Conservation (phyloP, 192 early-diverging fungal genomes). For the Funneliformis mosseae region DNA sequence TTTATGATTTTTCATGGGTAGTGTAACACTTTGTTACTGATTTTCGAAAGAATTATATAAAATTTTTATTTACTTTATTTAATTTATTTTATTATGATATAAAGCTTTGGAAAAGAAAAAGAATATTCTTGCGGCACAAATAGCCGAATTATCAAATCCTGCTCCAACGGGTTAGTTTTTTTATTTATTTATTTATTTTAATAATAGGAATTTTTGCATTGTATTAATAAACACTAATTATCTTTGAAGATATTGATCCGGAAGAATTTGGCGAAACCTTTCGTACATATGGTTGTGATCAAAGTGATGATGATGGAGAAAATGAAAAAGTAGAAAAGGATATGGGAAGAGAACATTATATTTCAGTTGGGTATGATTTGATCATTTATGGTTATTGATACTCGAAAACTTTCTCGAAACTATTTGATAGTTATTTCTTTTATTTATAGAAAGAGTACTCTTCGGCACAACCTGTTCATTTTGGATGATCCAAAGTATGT, state of each 20-base stretch:
- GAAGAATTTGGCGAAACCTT: slow-evolving; percentile 62
- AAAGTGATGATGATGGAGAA: slow-evolving; percentile 52
- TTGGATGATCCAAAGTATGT: slow-evolving; percentile 75
- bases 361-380: slow-evolving; percentile 58
- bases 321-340: slow-evolving; percentile 53
- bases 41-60: too few species aligned
- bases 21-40: too few species aligned
- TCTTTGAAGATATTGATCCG: slow-evolving; percentile 65
- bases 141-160: slow-evolving; percentile 56
- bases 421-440: neutral
- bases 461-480: slow-evolving; percentile 60
- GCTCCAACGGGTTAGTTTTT: slow-evolving; percentile 54
- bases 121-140: slow-evolving; percentile 52
- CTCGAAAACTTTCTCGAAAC: neutral
- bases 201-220: neutral
- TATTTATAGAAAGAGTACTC: slow-evolving; percentile 56
- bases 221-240: slow-evolving; percentile 10
- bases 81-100: neutral
- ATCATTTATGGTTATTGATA: neutral
- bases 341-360: slow-evolving; percentile 66
- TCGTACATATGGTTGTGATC: slow-evolving; percentile 46
- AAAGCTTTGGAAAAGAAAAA: slow-evolving; percentile 32
- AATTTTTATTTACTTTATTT: too few species aligned
- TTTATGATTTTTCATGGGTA: too few species aligned
- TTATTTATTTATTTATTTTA: neutral